Conservation (phyloP, 306 rosid genomes). For the Neltuma alba region DNA sequence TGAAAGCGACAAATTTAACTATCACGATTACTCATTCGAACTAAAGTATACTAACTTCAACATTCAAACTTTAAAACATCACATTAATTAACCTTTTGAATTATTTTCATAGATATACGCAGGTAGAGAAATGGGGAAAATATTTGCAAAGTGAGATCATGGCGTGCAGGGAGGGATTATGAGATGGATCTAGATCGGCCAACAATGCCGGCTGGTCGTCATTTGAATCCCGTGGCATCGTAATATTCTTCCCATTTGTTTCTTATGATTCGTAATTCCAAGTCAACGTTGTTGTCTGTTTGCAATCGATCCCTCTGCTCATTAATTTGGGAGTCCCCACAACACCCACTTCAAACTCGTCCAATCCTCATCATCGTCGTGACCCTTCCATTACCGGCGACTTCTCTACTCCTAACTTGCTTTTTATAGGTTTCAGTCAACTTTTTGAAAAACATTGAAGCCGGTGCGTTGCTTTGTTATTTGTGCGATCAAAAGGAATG, state of each 20-base stretch:
- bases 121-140: not conserved
- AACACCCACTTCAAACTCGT: not conserved
- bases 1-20: not conserved
- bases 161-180: not conserved
- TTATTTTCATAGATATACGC: not conserved
- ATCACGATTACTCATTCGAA: not conserved
- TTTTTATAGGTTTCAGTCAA: not conserved
- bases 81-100: not conserved
- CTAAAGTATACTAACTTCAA: not conserved
- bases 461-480: not conserved
- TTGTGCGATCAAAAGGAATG: not conserved
- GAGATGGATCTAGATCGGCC: not conserved
- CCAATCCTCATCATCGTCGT: not conserved
- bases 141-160: not conserved
- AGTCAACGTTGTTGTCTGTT: slow-evolving; percentile 10
- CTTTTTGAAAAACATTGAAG: not conserved
- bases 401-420: not conserved
- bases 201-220: not conserved
- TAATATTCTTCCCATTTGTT: not conserved
- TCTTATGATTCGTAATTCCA: not conserved
- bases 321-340: not conserved
- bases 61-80: not conserved
- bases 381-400: not conserved
- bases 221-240: not conserved
- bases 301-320: not conserved